Conservation (phyloP, 1,284 basidiomycete species). For the Ceratobasidium sp. region DNA sequence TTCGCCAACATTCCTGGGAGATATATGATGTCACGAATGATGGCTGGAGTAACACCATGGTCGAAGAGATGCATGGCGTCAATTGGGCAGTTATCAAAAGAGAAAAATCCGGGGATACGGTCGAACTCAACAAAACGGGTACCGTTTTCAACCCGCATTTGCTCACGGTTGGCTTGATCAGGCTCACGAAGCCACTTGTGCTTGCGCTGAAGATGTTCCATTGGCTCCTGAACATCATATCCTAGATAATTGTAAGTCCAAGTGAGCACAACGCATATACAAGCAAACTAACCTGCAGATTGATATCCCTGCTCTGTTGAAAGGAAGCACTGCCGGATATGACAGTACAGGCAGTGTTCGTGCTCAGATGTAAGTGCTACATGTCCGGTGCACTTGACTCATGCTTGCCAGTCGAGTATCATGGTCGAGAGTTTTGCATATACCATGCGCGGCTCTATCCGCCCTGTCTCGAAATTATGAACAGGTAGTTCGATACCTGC, state of each 20-base stretch:
- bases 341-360: constrained; percentile 18
- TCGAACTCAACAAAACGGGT: not conserved
- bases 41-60: not conserved
- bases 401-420: not conserved
- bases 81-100: not conserved
- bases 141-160: not conserved
- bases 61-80: constrained; percentile 7
- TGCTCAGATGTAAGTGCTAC: not conserved
- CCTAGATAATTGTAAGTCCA: no score
- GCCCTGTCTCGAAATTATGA: not conserved
- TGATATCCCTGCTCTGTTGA: not conserved
- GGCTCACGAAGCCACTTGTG: not conserved
- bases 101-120: not conserved
- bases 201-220: no score
- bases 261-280: no score
- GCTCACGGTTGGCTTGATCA: not conserved
- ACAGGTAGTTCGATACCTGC: not conserved
- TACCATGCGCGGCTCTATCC: not conserved
- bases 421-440: not conserved
- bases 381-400: not conserved
- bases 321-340: not conserved
- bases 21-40: not conserved
- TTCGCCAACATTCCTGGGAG: not conserved
- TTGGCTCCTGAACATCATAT: no score
- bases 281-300: not conserved